Evolutionary conservation across 495 filamentous ascomycete species (phyloP).

Genomic region (Amorphotheca resinae): DNA sequence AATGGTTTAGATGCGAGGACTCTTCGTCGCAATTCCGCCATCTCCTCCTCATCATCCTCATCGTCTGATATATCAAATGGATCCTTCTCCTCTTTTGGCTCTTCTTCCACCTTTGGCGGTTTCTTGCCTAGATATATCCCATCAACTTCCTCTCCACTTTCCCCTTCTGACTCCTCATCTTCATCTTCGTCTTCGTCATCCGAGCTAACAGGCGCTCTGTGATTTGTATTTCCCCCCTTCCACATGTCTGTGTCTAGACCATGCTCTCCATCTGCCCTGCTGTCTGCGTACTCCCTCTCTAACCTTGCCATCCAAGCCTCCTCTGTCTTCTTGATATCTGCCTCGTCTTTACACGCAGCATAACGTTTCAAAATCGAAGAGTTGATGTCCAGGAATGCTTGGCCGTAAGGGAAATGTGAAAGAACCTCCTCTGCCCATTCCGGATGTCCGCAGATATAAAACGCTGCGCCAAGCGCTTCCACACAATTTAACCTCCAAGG

Average conservation of each 20-base stretch:
- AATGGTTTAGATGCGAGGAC: slow-evolving; percentile 83
- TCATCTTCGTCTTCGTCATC: slow-evolving; percentile 43
- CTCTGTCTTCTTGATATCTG: slow-evolving; percentile 77
- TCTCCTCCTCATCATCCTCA: slow-evolving; percentile 71
- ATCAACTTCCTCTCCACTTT: slow-evolving; percentile 27
- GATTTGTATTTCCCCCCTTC: slow-evolving; percentile 79
- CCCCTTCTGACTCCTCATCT: slow-evolving; percentile 28
- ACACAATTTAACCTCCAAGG: slow-evolving; percentile 92
- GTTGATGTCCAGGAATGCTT: slow-evolving; percentile 83
- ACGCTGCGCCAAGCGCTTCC: slow-evolving; percentile 85
- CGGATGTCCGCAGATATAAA: slow-evolving; percentile 77
- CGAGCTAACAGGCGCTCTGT: slow-evolving; percentile 38
- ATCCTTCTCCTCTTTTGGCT: slow-evolving; percentile 42
- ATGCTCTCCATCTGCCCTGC: slow-evolving; percentile 48
- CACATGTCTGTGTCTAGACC: slow-evolving; percentile 55
- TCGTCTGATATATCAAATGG: slow-evolving; percentile 66
- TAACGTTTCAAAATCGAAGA: slow-evolving; percentile 69
- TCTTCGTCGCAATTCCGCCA: slow-evolving; percentile 77
- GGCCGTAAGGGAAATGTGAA: slow-evolving; percentile 75
- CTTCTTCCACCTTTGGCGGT: slow-evolving; percentile 26
- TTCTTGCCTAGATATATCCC: slow-evolving; percentile 47
- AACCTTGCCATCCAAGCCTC: slow-evolving; percentile 78
- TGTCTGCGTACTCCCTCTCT: slow-evolving; percentile 79
- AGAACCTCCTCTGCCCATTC: slow-evolving; percentile 84
- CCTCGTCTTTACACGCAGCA: slow-evolving; percentile 68